Evolutionary conservation across 2,329 filamentous ascomycete species (phyloP), one percentile per base, ranked within the genome.

Genomic region (Cladobotryum mycophilum): DNA sequence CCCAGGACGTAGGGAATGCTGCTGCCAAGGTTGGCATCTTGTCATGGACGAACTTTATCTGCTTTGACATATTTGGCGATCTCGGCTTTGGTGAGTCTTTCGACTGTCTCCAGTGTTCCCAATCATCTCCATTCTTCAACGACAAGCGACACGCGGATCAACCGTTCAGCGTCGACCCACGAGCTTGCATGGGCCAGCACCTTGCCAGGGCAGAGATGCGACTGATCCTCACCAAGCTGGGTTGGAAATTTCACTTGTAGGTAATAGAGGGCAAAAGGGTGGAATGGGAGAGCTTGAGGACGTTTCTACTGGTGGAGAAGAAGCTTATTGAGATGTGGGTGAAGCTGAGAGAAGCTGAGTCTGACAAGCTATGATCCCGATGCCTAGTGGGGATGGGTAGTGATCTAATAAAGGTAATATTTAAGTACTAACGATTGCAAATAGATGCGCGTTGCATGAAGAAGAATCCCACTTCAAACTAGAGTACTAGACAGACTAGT

Each of bases 41-140:
- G 37, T 25, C 35, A 25, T 67, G 58, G 64, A 64, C 61, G 50
- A 61, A 62, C 46, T 63, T 52, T 38, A 55, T 56, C 1, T 62
- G 63, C 0, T 66, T 66, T 37, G 64, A 66, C 14, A 45, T 59
- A 0, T 50, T 59, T 13, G 56, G 56, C 3, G 56, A 58, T 5
- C 44, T 59, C 34, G 47, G 47, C 2, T 58, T 58, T 8, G 57
- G 57, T 0, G 56, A 58, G 30, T 51, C 56, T 0, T 59, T 59
- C 25, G 22, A 53, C 20, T 57, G 57, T 9, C 38, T 59, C 14
- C 38, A 53, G 2, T 17, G 42, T 1, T 38, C 49, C 3, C 44
- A 38, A 2, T 18, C 20, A n/a, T 50, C 42, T n/a, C 48, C 48
- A 22, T 51, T 51, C 44, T 51, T 51, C 44, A 45, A 51, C 14